Base-by-base conservation (phyloP, 2,329 filamentous ascomycete genomes). In the Cercospora zeina region DNA sequence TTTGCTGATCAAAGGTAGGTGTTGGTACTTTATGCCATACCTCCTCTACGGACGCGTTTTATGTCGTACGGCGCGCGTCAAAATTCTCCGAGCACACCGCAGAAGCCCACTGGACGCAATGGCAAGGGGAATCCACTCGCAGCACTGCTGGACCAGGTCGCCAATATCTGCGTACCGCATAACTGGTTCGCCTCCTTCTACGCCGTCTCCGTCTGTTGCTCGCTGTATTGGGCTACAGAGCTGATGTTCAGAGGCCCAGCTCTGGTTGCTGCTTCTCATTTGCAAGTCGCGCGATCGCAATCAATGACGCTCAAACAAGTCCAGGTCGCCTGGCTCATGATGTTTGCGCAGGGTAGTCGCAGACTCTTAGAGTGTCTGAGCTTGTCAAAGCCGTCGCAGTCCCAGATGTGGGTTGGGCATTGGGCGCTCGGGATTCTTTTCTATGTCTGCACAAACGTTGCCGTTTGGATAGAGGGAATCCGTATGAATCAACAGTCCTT, bases 151-250 rank as follows among this genome's bases (percentile, higher is more conserved):
- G 84, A 87, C 69, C 73, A 72, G 61, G 70, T 84, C 19, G 81
- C 84, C 34, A 77, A 75, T 37, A 74, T 83, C 67, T 84, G 85
- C 72, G 88, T 97, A 36, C 92, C 93, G 21, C 95, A 97, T 77
- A 84, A 84, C 65, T 97, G 90, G 87, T 97, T 97, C 76, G 83
- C 82, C 47, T 89, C 95, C 69, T 97, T 96, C 78, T 97, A 99
- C 75, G 72, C 89, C 58, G 74, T 87, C 36, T 93, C 90, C 3
- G 77, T 92, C 4, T 72, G 79, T 1, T 87, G 85, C 62, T 93
- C 90, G 0, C 70, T 85, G 4, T 89, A 93, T 74, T 97, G 93
- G 91, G 84, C 82, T 0, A 75, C 77, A 6, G 67, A 70, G 24
- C 83, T 89, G 58, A 66, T 84, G 24, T 77, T 71, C 27, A 75